A percentile compares a stretch with the other conserved stretches of the same genome.
Conservation (phyloP, 192 early-diverging fungal species). For the Mortierella alpina region DNA sequence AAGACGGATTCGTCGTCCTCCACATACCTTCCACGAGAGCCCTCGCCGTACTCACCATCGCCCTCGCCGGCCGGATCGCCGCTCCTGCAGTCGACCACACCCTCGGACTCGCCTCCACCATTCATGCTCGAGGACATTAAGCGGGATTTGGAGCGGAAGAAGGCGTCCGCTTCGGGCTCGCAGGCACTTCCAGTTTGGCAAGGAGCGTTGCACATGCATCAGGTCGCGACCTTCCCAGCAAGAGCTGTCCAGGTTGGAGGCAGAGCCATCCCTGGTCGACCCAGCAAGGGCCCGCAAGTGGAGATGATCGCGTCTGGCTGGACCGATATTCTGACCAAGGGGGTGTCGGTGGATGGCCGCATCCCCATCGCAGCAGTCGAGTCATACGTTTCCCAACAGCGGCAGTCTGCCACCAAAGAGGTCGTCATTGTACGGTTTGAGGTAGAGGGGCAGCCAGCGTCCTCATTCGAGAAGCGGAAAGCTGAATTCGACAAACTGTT, state of each 20-base stretch:
- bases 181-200: constrained; percentile 59
- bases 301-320: constrained; percentile 55
- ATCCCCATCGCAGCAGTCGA: constrained; percentile 61
- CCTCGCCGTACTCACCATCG: constrained; percentile 51
- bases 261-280: constrained; percentile 41
- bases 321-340: constrained; percentile 68
- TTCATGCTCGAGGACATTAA: constrained; percentile 33
- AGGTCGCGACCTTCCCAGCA: constrained; percentile 69
- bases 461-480: constrained; percentile 7
- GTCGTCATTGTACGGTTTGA: constrained; percentile 72
- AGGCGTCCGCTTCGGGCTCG: not conserved
- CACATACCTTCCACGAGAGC: constrained; percentile 39
- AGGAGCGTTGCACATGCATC: constrained; percentile 72
- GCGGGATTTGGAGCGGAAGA: not conserved
- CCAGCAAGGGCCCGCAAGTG: not conserved
- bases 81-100: constrained; percentile 20
- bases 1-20: constrained; percentile 20
- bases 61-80: constrained; percentile 35
- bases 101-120: constrained; percentile 22
- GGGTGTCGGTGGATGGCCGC: constrained; percentile 74
- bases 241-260: constrained; percentile 72
- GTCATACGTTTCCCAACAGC: constrained; percentile 68
- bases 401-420: constrained; percentile 65
- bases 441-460: constrained; percentile 16
- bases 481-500: constrained; percentile 64